Evolutionary conservation across 352 stramenopile species (phyloP).

Genomic region (Phytophthora vignae): DNA sequence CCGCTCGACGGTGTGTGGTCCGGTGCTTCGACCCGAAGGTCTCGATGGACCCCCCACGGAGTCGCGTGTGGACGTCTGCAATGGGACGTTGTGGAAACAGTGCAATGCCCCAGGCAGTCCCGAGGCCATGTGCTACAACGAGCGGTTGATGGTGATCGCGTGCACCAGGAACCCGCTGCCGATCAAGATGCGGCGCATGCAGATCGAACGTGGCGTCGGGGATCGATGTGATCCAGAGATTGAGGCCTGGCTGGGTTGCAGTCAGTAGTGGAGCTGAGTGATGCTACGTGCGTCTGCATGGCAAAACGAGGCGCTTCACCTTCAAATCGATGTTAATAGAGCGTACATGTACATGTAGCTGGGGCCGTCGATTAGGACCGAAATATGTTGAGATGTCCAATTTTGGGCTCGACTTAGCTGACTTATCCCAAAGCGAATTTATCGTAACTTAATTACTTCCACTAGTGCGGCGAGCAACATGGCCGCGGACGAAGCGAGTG

Average conservation of each 20-base stretch:
- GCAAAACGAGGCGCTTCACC: too few species aligned
- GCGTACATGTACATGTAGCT: too few species aligned
- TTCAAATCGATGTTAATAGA: too few species aligned
- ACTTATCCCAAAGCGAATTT: too few species aligned
- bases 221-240: conserved; percentile 29
- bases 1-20: too few species aligned
- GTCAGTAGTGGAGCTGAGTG: not conserved
- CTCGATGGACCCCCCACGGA: not conserved
- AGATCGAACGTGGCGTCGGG: conserved; percentile 9
- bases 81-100: conserved; percentile 8
- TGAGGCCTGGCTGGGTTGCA: conserved; percentile 50
- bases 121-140: conserved; percentile 11
- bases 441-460: too few species aligned
- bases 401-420: too few species aligned
- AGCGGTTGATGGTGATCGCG: not conserved
- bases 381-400: too few species aligned
- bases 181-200: not conserved
- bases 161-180: conserved; percentile 2
- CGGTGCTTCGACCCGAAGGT: not conserved
- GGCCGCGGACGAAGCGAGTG: too few species aligned
- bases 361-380: too few species aligned
- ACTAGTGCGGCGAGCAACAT: too few species aligned
- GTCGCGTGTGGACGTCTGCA: not conserved
- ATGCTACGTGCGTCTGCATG: too few species aligned
- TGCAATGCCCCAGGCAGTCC: not conserved